Evolutionary conservation across 1,284 basidiomycete species (phyloP).

Genomic region (Rhodotorula sp.): DNA sequence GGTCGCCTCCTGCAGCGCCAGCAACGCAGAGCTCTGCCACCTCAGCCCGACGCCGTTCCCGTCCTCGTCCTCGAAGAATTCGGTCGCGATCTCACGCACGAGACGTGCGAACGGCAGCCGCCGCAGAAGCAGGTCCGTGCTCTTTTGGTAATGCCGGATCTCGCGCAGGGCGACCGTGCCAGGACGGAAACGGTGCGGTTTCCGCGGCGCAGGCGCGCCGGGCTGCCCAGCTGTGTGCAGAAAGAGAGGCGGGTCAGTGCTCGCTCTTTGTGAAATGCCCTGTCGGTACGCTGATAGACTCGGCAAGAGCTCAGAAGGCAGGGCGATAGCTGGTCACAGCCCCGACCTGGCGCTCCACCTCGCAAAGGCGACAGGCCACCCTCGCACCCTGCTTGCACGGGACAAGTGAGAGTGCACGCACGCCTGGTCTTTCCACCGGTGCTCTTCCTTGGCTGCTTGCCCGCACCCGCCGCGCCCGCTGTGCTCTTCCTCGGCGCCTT

Average conservation of each 20-base stretch:
- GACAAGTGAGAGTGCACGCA: not conserved
- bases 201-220: conserved; percentile 39
- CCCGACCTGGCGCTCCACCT: not conserved
- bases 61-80: conserved; percentile 51
- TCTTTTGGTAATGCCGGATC: conserved; percentile 91
- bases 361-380: no score
- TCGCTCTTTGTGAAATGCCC: no score
- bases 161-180: conserved; percentile 86
- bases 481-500: not conserved
- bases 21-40: conserved; percentile 87
- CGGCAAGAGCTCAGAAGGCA: no score
- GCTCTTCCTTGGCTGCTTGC: conserved; percentile 4
- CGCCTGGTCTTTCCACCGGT: conserved; percentile 5
- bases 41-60: conserved; percentile 60
- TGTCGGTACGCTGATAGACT: no score
- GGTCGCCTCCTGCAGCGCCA: conserved; percentile 90
- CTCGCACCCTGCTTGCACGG: not conserved
- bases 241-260: not conserved
- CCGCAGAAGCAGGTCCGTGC: conserved; percentile 80
- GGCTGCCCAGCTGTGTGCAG: not conserved
- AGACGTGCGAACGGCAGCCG: conserved; percentile 89
- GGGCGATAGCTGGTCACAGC: not conserved
- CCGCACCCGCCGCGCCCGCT: not conserved
- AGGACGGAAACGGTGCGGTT: conserved; percentile 69
- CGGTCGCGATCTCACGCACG: conserved; percentile 82